Evolutionary conservation across 352 stramenopile species (phyloP), one percentile per base, ranked within the genome.

Genomic region (Globisporangium nunn): DNA sequence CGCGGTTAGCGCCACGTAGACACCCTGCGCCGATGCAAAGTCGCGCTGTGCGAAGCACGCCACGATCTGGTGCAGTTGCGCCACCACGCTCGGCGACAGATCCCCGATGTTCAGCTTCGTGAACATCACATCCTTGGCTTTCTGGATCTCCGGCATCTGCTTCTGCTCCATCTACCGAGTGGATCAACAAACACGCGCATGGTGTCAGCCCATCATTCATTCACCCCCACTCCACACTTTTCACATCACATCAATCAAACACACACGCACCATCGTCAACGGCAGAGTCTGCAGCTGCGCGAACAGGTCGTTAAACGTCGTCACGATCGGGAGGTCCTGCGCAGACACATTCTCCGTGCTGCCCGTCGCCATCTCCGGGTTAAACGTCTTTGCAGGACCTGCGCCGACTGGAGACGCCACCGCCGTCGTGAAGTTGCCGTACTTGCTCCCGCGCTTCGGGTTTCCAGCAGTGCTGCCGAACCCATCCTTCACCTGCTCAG

Each of bases 1-100:
- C 52, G 85, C 94, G 30, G 96, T 96, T 29, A 98, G 72, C 40
- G 70, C 76, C 54, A 95, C 95, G 63, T 98, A 87, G 51, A 98
- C 88, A 41, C 75, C 61, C 56, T 91, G 81, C 52, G 85, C 85
- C 18, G 68, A 78, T 44, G 63, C 78, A 68, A 92, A 93, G 71
- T 95, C 83, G 43, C 78, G 77, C 52, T 86, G 78, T 33, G 64
- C 78, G 55, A 95, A 93, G 63, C 73, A 88, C 29, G 52, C 62
- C 45, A 89, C 76, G 78, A 95, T 91, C 56, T 93, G 74, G 59
- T 92, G 85, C 66, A 95, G 72, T 58, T 71, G 72, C 0, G 63
- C 79, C 17, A 95, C 78, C 47, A 93, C 75, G 23, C 75, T 70
- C 14, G 85, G 74, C 37, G 79, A 85, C 52, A 95, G 59, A 12